Evolutionary conservation across 495 filamentous ascomycete genomes (phyloP).

Genomic region (Penicillium longicatenatum): DNA sequence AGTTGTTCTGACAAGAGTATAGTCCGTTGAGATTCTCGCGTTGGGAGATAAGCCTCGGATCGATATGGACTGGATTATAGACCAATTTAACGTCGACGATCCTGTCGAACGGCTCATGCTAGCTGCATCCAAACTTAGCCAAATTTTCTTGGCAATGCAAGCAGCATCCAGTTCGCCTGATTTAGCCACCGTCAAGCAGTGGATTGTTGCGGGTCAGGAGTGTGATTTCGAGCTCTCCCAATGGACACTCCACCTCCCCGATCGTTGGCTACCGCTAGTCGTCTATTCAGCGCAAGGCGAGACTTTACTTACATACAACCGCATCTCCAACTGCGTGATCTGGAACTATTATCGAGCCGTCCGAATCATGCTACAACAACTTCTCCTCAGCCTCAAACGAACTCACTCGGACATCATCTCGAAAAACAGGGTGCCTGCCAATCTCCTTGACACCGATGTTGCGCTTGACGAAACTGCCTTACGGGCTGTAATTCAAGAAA

Average conservation of each 20-base stretch:
- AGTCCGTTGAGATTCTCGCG: constrained; percentile 45
- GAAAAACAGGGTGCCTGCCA: neutral
- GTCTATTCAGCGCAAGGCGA: constrained; percentile 38
- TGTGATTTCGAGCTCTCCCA: constrained; percentile 37
- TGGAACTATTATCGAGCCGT: constrained; percentile 47
- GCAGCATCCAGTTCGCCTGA: constrained; percentile 17
- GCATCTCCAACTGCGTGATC: constrained; percentile 30
- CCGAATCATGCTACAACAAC: constrained; percentile 39
- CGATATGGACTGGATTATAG: constrained; percentile 33
- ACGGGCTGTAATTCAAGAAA: constrained; percentile 32
- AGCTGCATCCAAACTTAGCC: constrained; percentile 35
- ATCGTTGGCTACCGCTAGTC: constrained; percentile 41
- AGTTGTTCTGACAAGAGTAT: constrained; percentile 5
- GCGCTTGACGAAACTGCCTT: constrained; percentile 14
- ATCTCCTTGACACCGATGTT: neutral
- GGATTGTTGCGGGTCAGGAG: constrained; percentile 27
- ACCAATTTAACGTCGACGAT: constrained; percentile 30
- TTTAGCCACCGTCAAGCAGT: constrained; percentile 21
- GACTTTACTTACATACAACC: constrained; percentile 38
- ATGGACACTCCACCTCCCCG: constrained; percentile 39
- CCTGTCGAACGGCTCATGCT: constrained; percentile 43
- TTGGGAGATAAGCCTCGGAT: constrained; percentile 39
- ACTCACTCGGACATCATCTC: constrained; percentile 22
- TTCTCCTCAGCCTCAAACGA: constrained; percentile 32
- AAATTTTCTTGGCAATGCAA: constrained; percentile 31